A percentile compares a stretch with the other conserved stretches of the same genome.
Conservation (phyloP, 2,329 filamentous ascomycete species). For the Cadophora sp. region DNA sequence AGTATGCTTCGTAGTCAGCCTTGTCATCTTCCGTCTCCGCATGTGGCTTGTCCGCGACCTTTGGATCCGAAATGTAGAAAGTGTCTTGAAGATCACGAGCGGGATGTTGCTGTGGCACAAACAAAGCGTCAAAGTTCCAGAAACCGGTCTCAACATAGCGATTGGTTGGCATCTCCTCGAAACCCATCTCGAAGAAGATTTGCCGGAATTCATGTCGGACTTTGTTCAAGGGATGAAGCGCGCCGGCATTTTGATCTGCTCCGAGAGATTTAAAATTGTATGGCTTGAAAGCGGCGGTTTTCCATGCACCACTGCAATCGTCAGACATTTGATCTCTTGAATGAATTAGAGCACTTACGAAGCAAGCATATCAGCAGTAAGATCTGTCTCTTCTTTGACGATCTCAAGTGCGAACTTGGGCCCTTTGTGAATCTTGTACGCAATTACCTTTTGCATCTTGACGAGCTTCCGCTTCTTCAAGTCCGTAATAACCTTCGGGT, state of each 20-base stretch:
- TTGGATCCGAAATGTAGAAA: constrained; percentile 95
- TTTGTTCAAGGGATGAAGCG: constrained; percentile 82
- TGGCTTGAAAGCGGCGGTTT: constrained; percentile 86
- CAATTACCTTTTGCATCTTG: constrained; percentile 81
- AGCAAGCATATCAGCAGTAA: constrained; percentile 91
- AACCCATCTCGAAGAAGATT: constrained; percentile 99
- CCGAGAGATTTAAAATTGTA: constrained; percentile 77
- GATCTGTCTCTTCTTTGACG: constrained; percentile 90
- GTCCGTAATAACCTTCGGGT: constrained; percentile 79
- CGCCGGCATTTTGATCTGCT: constrained; percentile 65
- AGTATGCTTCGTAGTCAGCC: constrained; percentile 83
- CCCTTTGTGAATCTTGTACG: constrained; percentile 84
- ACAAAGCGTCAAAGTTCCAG: constrained; percentile 99
- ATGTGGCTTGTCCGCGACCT: constrained; percentile 72
- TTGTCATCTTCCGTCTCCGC: constrained; percentile 60
- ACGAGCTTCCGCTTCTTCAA: constrained; percentile 93
- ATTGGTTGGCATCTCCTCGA: constrained; percentile 96
- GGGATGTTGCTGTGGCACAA: constrained; percentile 96
- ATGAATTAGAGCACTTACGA: constrained; percentile 48
- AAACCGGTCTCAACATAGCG: constrained; percentile 95
- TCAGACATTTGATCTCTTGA: constrained; percentile 28
- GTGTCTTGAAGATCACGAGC: constrained; percentile 97
- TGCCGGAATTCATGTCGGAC: constrained; percentile 94
- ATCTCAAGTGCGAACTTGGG: constrained; percentile 89
- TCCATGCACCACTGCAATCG: constrained; percentile 75